phyloP scores from a whole-genome alignment of 1,284 basidiomycete species.

The Pseudozyma pruni region DNA sequence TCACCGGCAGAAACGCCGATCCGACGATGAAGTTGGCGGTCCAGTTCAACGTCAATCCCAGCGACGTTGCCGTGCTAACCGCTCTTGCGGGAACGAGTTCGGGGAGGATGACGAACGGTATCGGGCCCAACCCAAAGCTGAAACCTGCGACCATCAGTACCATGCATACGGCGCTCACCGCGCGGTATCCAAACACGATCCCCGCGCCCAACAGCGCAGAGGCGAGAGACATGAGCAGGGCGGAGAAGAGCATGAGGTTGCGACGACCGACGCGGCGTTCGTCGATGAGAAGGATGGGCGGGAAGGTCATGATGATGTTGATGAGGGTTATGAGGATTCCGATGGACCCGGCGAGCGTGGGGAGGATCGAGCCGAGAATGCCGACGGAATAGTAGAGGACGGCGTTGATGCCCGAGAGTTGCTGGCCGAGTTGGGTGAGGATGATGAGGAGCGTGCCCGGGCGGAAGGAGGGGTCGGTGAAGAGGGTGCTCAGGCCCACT shows the following conservation, averaged over 20 bases:
- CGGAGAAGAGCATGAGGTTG: conserved; percentile 67
- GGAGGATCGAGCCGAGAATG: conserved; percentile 56
- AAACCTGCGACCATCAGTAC: conserved; percentile 88
- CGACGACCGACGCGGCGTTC: conserved; percentile 72
- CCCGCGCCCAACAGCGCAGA: conserved; percentile 78
- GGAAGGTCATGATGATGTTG: conserved; percentile 82
- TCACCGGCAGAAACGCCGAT: conserved; percentile 81
- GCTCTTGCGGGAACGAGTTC: conserved; percentile 80
- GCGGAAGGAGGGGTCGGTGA: conserved; percentile 32
- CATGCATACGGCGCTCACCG: conserved; percentile 80
- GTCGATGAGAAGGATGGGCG: conserved; percentile 81
- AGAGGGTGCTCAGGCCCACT: conserved; percentile 20
- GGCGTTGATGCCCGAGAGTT: conserved; percentile 63
- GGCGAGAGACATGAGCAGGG: conserved; percentile 76
- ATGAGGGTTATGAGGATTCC: conserved; percentile 63
- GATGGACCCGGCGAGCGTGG: conserved; percentile 44
- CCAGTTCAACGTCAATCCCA: conserved; percentile 88
- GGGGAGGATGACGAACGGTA: conserved; percentile 92
- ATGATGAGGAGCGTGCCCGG: conserved; percentile 51
- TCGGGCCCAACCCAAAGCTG: conserved; percentile 86
- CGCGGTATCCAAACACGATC: conserved; percentile 71
- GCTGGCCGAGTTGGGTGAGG: conserved; percentile 63
- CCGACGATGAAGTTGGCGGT: conserved; percentile 83
- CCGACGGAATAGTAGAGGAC: conserved; percentile 65
- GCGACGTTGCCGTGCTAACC: conserved; percentile 83